Evolutionary conservation across 2,329 filamentous ascomycete species (phyloP).

Genomic region (Scopulariopsis brevicaulis): DNA sequence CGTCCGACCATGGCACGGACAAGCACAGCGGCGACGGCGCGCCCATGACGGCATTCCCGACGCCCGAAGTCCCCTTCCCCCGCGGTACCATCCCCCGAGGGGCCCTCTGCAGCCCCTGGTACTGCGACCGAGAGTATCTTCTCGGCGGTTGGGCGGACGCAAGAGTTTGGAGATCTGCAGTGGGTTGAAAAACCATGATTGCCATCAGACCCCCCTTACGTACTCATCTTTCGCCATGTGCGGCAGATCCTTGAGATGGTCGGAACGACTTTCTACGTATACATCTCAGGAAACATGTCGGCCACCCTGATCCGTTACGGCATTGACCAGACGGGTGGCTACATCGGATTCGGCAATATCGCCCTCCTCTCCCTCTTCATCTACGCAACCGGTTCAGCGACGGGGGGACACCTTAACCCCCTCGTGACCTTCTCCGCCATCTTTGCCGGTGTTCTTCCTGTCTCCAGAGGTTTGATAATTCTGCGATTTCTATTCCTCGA

Average conservation of each 20-base stretch:
- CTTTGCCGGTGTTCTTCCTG: conserved; percentile 32
- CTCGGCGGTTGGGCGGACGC: neutral
- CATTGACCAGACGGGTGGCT: conserved; percentile 15
- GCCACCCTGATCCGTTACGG: conserved; percentile 16
- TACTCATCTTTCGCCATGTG: neutral
- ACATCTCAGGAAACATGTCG: conserved; percentile 17
- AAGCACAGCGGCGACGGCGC: neutral
- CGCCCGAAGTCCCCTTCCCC: neutral
- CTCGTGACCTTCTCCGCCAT: conserved; percentile 41
- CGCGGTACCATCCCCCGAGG: neutral
- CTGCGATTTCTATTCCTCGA: neutral
- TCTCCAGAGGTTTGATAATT: conserved; percentile 22
- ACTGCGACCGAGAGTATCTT: neutral
- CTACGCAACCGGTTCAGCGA: conserved; percentile 32
- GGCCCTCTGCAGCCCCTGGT: neutral
- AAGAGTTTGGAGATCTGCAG: neutral
- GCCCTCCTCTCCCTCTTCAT: conserved; percentile 33
- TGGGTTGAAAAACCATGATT: neutral
- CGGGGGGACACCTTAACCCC: conserved; percentile 41
- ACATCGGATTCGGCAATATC: conserved; percentile 24
- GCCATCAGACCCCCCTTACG: neutral
- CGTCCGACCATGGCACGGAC: neutral
- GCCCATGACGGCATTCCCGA: neutral
- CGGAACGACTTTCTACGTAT: conserved; percentile 9
- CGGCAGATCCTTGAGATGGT: neutral